These are phyloP conservation scores for Citrullus colocynthis DNA, from an alignment of 306 rosid species.

Conservation along the genomic window DNA sequence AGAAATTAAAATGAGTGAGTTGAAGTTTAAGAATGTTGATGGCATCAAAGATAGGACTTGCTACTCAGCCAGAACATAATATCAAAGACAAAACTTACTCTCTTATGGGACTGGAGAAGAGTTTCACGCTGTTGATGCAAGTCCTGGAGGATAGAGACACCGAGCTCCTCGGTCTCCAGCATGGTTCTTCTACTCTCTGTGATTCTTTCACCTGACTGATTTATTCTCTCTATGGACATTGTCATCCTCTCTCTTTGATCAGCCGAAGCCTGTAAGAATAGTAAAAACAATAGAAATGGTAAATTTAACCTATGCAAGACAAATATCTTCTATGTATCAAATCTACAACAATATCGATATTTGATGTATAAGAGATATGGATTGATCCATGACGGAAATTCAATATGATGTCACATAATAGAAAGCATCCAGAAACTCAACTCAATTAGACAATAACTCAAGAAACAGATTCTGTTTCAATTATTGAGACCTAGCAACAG, in stretches of 20 bases:
- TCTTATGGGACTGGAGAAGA: slow-evolving; percentile 11
- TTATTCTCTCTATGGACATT: slow-evolving; percentile 14
- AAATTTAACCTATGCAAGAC: background rate
- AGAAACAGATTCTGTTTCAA: background rate
- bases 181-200: slow-evolving; percentile 15
- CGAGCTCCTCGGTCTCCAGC: slow-evolving; percentile 15
- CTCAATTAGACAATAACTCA: background rate
- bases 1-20: background rate
- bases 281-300: background rate
- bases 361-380: background rate
- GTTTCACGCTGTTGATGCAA: slow-evolving; percentile 18
- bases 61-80: background rate
- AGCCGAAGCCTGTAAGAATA: slow-evolving; percentile 7
- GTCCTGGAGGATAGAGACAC: slow-evolving; percentile 14
- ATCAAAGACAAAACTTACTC: slow-evolving; percentile 4
- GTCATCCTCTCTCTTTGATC: slow-evolving; percentile 17
- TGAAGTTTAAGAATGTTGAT: background rate
- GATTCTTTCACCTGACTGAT: slow-evolving; percentile 13
- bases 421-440: background rate
- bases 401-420: background rate
- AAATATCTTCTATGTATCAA: background rate
- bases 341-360: background rate
- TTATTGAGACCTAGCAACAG: background rate
- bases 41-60: background rate
- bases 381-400: background rate